Base-by-base conservation (phyloP, 1,284 basidiomycete genomes). In the Sphagnurus paluster region DNA sequence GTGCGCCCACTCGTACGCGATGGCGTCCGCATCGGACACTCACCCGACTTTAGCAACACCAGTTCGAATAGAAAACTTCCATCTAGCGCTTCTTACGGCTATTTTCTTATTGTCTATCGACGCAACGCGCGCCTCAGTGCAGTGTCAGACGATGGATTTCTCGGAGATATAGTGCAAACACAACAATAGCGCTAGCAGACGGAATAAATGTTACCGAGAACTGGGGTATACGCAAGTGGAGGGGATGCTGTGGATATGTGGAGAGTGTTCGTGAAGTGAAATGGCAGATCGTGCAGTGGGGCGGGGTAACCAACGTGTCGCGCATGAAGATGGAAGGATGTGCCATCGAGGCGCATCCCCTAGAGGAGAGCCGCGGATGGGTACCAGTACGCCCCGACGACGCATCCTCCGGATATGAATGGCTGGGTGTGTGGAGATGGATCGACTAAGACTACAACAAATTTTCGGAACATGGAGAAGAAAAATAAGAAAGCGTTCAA, bases 261-360 rank as follows among this genome's bases (percentile, higher is more conserved):
- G 29, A 55, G 42, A 50, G 59, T n/a, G n/a, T 56, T 61, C 59
- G 54, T 64, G 53, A 63, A 60, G 34, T 48, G 28, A 39, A 40
- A 32, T 25, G 43, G 24, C 17, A 42, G 38, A 52, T 65, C 62
- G 52, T 62, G 49, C 54, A 61, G 48, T 42, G 53, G 57, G n/a
- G n/a, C n/a, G n/a, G 54, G 16, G 28, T 19, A 39, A 39, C 23
- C 30, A 56, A 54, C 60, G 61, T 64, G 57, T 60, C 58, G 56
- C 58, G 53, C 63, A 55, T 62, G 56, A 64, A 26, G 46, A 48
- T 25, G 30, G 43, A 49, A 51, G 33, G 58, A 60, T 62, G 57
- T 56, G 65, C 57, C 65, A 56, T 66, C 65, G 59, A 67, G 65
- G 67, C 64, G 56, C 60, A 63, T 62, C 61, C 55, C 36, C 8